Conservation (phyloP, 2,329 filamentous ascomycete genomes). For the Colletotrichum orbiculare region DNA sequence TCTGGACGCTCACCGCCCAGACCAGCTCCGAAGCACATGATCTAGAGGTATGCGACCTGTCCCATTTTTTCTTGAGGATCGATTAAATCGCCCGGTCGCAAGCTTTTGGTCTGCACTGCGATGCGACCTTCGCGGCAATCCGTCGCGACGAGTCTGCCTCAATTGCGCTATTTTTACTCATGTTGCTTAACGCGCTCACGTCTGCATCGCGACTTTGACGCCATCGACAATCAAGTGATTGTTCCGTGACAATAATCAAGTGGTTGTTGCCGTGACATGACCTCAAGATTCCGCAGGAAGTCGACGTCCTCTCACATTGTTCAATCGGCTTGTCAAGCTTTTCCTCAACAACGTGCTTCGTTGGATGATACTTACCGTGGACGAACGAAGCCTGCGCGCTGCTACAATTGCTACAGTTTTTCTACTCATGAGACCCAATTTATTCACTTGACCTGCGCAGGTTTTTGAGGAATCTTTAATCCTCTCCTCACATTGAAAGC, state of each 20-base stretch:
- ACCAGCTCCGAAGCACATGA: conserved; percentile 53
- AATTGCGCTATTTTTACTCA: conserved; percentile 24
- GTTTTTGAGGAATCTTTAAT: no score
- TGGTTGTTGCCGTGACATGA: conserved; percentile 4
- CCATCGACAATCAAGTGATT: conserved; percentile 31
- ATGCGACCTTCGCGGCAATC: neutral
- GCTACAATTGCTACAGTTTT: no score
- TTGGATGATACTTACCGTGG: no score
- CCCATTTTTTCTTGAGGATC: conserved; percentile 35
- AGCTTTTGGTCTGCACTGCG: conserved; percentile 17
- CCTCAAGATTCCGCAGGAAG: no score
- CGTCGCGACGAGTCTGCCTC: no score
- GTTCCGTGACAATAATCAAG: conserved; percentile 19
- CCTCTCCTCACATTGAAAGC: no score
- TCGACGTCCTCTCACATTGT: no score
- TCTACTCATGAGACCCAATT: no score
- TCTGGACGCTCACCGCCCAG: conserved; percentile 43
- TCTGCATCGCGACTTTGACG: conserved; percentile 2
- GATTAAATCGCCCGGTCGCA: conserved; percentile 17
- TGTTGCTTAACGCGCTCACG: neutral
- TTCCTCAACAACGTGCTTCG: no score
- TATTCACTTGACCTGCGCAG: no score
- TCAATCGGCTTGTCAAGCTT: no score
- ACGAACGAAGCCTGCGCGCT: no score
- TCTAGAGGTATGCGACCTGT: conserved; percentile 53